These are phyloP conservation scores for Debaryomycetaceae sp. DNA, from an alignment of 1,139 yeast species.

Conservation along the genomic window DNA sequence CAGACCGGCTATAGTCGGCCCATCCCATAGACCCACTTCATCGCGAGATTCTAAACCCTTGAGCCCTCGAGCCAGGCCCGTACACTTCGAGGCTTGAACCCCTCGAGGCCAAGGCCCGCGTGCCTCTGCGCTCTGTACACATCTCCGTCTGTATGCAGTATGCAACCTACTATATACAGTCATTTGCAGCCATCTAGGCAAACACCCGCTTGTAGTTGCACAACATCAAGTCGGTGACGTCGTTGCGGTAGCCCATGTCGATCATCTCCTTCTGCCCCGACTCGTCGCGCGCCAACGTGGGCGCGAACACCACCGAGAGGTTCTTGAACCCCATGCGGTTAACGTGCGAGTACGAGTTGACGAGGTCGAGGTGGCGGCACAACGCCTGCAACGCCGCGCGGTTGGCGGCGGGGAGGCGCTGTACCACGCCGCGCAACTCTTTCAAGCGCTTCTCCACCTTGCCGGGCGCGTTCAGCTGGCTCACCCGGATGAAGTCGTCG, in stretches of 20 bases:
- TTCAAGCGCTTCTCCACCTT: constrained; percentile 26
- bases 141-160: too few relatives aligned
- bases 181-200: constrained; percentile 4
- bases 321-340: constrained; percentile 82
- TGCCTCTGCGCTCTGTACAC: too few relatives aligned
- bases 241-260: constrained; percentile 83
- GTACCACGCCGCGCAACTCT: constrained; percentile 28
- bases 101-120: too few relatives aligned
- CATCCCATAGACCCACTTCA: too few relatives aligned
- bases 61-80: too few relatives aligned
- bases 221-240: constrained; percentile 72
- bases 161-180: too few relatives aligned
- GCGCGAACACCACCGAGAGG: constrained; percentile 91
- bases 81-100: too few relatives aligned
- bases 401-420: constrained; percentile 65
- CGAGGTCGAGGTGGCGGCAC: constrained; percentile 59
- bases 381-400: constrained; percentile 50
- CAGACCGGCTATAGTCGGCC: too few relatives aligned
- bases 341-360: constrained; percentile 41
- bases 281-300: constrained; percentile 79
- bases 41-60: too few relatives aligned
- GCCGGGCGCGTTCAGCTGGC: constrained; percentile 30
- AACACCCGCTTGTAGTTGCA: constrained; percentile 47
- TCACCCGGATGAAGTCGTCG: constrained; percentile 53
- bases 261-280: constrained; percentile 79